phyloP scores from a whole-genome alignment of 1,139 yeast species.

The Geotrichum cucujoidarum region DNA sequence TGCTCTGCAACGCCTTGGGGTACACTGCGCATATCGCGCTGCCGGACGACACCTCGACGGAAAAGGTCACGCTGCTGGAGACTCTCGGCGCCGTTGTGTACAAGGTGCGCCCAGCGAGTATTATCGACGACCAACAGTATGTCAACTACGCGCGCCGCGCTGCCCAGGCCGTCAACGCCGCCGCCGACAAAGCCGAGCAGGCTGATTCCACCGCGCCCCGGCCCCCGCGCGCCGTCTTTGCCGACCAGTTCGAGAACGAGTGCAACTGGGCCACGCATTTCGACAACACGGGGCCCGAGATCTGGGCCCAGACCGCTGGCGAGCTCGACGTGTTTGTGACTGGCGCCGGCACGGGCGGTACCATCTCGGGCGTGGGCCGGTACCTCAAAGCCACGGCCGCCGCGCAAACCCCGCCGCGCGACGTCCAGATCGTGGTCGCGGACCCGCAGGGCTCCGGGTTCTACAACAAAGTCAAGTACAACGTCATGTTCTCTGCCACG shows the following conservation, averaged over 20 bases:
- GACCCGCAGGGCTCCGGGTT: conserved; percentile 97
- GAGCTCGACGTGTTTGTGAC: conserved; percentile 69
- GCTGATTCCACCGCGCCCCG: conserved; percentile 2
- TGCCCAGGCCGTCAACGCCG: conserved; percentile 51
- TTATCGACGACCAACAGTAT: conserved; percentile 88
- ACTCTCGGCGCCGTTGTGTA: conserved; percentile 82
- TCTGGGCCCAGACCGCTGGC: conserved; percentile 62
- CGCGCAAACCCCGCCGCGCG: too few relatives aligned
- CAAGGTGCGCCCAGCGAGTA: conserved; percentile 89
- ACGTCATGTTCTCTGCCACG: conserved; percentile 86
- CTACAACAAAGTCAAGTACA: conserved; percentile 74
- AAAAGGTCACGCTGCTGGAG: conserved; percentile 65
- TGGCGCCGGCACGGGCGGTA: conserved; percentile 73
- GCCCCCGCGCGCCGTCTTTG: conserved; percentile 59
- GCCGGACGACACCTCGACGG: conserved; percentile 91
- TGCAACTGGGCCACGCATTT: conserved; percentile 85
- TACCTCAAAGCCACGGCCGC: conserved; percentile 50
- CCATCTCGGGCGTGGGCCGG: conserved; percentile 81
- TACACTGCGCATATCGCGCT: conserved; percentile 85
- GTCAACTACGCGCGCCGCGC: conserved; percentile 78
- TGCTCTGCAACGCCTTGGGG: conserved; percentile 81
- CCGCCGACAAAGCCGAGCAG: conserved; percentile 28
- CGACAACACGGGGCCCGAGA: conserved; percentile 84
- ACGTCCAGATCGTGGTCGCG: conserved; percentile 51
- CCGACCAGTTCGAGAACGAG: conserved; percentile 93